Percentiles rank a stretch among this genome's conserved stretches.
Conservation (phyloP, 106 monocot species). For the Dactylorhiza incarnata region DNA sequence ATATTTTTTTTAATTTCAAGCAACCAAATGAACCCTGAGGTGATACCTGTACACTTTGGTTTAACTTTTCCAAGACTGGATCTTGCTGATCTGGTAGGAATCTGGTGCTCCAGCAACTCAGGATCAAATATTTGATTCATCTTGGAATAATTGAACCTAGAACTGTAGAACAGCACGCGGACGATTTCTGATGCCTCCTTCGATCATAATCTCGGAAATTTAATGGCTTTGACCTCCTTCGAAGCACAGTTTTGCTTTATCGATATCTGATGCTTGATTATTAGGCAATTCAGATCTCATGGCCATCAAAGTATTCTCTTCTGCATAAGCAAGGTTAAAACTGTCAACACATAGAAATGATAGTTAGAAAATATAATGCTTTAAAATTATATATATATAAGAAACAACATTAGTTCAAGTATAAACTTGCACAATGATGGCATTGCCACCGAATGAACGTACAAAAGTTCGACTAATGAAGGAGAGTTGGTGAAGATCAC, state of each 20-base stretch:
- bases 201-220: neutral
- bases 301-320: conserved; percentile 1
- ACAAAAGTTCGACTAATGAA: neutral
- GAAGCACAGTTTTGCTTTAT: neutral
- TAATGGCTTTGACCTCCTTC: neutral
- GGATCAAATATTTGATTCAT: too few species aligned
- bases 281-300: neutral
- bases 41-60: too few species aligned
- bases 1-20: too few species aligned
- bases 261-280: neutral
- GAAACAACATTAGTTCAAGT: neutral
- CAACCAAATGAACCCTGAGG: too few species aligned
- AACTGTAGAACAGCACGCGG: too few species aligned
- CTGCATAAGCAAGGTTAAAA: neutral
- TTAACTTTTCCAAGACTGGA: too few species aligned
- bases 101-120: too few species aligned
- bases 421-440: neutral
- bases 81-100: too few species aligned
- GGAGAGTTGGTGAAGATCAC: neutral
- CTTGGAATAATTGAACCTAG: too few species aligned
- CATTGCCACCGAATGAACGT: neutral
- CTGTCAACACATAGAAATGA: neutral
- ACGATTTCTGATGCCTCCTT: neutral
- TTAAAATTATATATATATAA: too few species aligned
- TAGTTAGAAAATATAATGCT: neutral